Conservation (phyloP, 2,329 filamentous ascomycete genomes). For the Fusarium sp. region DNA sequence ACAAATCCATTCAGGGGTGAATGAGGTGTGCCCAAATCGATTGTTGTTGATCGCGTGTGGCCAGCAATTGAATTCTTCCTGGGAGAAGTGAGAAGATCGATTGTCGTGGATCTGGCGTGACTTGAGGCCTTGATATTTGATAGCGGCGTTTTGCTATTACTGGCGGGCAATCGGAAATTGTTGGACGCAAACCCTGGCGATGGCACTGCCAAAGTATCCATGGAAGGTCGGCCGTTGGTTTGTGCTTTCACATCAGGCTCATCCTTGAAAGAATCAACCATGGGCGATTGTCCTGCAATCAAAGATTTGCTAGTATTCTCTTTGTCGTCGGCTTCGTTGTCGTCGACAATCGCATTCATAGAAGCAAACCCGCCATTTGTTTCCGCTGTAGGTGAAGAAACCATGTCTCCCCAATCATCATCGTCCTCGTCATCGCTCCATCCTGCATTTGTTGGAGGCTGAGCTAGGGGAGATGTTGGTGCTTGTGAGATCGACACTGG, state of each 20-base stretch:
- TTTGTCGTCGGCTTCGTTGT: not conserved
- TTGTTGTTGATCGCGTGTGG: constrained; percentile 33
- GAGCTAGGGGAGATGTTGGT: constrained; percentile 40
- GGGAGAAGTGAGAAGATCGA: constrained; percentile 22
- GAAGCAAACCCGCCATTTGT: constrained; percentile 37
- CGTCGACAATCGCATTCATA: constrained; percentile 29
- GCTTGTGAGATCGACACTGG: constrained; percentile 34
- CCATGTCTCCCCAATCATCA: constrained; percentile 72
- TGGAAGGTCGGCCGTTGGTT: constrained; percentile 20
- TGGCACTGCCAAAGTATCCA: constrained; percentile 15
- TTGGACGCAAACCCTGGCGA: constrained; percentile 6
- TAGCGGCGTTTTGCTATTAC: not conserved
- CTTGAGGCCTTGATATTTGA: constrained; percentile 3
- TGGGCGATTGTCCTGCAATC: constrained; percentile 12
- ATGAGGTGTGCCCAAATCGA: constrained; percentile 24
- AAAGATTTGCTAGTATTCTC: constrained; percentile 16
- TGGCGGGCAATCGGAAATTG: not conserved
- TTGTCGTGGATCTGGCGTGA: constrained; percentile 37
- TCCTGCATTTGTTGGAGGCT: constrained; percentile 35
- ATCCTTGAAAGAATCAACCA: constrained; percentile 8
- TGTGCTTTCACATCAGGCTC: not conserved
- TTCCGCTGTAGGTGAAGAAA: constrained; percentile 51
- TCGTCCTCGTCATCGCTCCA: constrained; percentile 55
- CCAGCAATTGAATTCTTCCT: constrained; percentile 17
- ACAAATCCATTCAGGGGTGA: constrained; percentile 26